phyloP scores from a whole-genome alignment of 176 grass and related monocot genomes.

The Secale cereale region DNA sequence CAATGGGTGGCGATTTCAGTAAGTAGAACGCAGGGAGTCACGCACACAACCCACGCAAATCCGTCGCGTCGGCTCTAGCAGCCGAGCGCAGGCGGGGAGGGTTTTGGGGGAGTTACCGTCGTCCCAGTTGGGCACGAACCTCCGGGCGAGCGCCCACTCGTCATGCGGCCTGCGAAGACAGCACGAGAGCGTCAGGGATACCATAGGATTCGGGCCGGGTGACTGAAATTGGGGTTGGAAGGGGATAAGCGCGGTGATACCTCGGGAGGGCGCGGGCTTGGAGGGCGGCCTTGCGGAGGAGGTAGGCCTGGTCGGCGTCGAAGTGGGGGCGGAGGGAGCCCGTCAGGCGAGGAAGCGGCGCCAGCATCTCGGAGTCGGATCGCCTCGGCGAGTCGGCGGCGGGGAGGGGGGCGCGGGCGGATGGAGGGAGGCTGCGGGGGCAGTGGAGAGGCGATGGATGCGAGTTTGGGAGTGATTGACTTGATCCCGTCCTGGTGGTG shows the following conservation, averaged over 20 bases:
- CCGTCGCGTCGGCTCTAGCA: not conserved
- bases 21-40: not conserved
- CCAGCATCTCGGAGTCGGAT: conserved; percentile 53
- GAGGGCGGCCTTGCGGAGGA: conserved; percentile 77
- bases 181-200: conserved; percentile 4
- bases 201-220: not conserved
- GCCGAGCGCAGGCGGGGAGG: not conserved
- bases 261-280: conserved; percentile 59
- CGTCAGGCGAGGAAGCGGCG: conserved; percentile 77
- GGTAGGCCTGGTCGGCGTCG: conserved; percentile 87
- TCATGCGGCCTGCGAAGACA: conserved; percentile 52
- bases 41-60: not conserved
- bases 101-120: conserved; percentile 55
- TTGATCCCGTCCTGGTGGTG: not conserved
- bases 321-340: conserved; percentile 64
- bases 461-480: not conserved
- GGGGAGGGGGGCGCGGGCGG: not conserved
- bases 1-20: conserved; percentile 13
- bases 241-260: conserved; percentile 22
- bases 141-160: conserved; percentile 72
- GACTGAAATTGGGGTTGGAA: not conserved
- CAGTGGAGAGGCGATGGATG: not conserved
- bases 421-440: not conserved
- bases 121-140: conserved; percentile 77
- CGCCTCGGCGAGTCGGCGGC: conserved; percentile 15